Conservation (phyloP, 345 rosid species). For the Orychophragmus violaceus region DNA sequence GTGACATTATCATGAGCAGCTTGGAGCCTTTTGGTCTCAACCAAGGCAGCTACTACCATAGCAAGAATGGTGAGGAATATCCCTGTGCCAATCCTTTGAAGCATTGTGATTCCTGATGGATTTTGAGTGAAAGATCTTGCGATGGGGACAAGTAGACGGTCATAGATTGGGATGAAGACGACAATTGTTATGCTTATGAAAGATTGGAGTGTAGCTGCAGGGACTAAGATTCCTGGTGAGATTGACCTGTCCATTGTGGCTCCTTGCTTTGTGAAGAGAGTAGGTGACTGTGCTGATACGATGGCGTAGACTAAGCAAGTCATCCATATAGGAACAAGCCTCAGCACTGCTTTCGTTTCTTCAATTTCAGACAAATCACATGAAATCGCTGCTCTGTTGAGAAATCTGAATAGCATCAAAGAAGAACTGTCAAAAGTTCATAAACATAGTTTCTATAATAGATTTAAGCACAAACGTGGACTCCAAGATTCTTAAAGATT, state of each 20-base stretch:
- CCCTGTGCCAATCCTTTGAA: constrained; percentile 35
- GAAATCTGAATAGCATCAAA: constrained; percentile 33
- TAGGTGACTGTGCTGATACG: constrained; percentile 41
- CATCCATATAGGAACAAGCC: constrained; percentile 46
- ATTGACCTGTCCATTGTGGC: constrained; percentile 49
- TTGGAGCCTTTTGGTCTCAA: constrained; percentile 33
- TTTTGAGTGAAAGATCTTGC: constrained; percentile 28
- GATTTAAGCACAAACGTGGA: neutral
- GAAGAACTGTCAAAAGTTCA: no score
- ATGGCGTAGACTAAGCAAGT: constrained; percentile 41
- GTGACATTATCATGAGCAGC: constrained; percentile 3
- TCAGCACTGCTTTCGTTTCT: constrained; percentile 40
- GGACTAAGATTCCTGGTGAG: constrained; percentile 29
- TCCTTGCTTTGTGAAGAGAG: constrained; percentile 61
- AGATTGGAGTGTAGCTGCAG: constrained; percentile 49
- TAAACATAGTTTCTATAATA: no score
- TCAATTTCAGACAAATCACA: constrained; percentile 37
- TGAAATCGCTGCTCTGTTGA: constrained; percentile 37
- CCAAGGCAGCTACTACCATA: constrained; percentile 34
- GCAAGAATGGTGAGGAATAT: constrained; percentile 15
- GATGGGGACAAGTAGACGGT: constrained; percentile 40
- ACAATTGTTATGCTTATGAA: constrained; percentile 35
- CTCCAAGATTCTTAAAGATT: neutral
- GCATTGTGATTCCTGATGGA: constrained; percentile 35
- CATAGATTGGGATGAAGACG: constrained; percentile 44